These are phyloP conservation scores for Penicillium sp. DNA, from an alignment of 2,329 filamentous ascomycete species.

Conservation along the genomic window DNA sequence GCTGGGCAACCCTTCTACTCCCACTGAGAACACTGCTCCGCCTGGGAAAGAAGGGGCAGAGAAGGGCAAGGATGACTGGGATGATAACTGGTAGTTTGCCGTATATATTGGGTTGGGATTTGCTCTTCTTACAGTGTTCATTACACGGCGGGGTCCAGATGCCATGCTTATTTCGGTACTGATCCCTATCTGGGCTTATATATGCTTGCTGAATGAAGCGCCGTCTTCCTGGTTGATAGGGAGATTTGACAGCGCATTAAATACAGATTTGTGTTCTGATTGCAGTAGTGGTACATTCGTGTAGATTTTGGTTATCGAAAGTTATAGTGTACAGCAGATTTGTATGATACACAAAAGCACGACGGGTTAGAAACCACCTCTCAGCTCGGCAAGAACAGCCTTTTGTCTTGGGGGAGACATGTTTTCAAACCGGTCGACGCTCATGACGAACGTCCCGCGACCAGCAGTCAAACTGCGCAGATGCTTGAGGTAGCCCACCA, in stretches of 20 bases:
- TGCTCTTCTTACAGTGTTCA: not conserved
- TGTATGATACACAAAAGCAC: not conserved
- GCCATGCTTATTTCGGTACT: conserved; percentile 3
- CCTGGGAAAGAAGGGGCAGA: conserved; percentile 20
- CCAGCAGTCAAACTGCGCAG: conserved; percentile 84
- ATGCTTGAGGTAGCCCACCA: conserved; percentile 91
- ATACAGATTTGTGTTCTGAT: not conserved
- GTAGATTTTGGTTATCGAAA: not conserved
- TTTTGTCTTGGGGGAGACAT: conserved; percentile 59
- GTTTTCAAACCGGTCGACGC: conserved; percentile 65
- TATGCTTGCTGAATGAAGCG: conserved; percentile 9
- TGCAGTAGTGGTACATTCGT: conserved; percentile 4
- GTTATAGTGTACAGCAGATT: conserved; percentile 2
- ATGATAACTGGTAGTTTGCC: conserved; percentile 46
- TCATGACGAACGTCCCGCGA: conserved; percentile 72
- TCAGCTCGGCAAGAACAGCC: conserved; percentile 48
- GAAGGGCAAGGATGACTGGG: conserved; percentile 57
- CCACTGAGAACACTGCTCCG: conserved; percentile 19
- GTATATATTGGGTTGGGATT: conserved; percentile 3
- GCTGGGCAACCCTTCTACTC: conserved; percentile 14
- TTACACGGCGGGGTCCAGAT: not conserved
- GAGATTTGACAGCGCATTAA: not conserved
- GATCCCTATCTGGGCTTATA: conserved; percentile 2
- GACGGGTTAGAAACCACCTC: conserved; percentile 30
- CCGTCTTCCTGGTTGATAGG: not conserved